Evolutionary conservation across 257 asterid genomes (phyloP).

Genomic region (Penstemon newberryi): DNA sequence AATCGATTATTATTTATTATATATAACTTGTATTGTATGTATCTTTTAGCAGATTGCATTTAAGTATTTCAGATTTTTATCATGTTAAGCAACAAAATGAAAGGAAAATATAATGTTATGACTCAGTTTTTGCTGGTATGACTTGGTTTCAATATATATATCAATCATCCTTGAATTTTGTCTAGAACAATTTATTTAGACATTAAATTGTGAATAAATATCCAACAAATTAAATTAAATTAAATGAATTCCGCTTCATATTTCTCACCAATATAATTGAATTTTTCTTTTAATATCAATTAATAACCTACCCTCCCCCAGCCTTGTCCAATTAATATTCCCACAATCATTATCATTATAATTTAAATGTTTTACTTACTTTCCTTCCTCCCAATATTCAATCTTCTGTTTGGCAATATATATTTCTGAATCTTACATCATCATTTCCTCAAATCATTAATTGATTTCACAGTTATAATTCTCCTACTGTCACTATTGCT

Average conservation of each 20-base stretch:
- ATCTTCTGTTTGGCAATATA: background rate
- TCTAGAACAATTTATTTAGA: background rate
- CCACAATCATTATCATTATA: conserved; percentile 15
- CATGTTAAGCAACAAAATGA: no score
- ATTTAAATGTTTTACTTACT: background rate
- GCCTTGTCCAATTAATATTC: background rate
- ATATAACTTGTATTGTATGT: no score
- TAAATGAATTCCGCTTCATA: background rate
- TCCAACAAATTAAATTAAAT: conserved; percentile 19
- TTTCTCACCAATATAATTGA: conserved; percentile 20
- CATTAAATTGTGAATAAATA: conserved; percentile 21
- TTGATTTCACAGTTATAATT: conserved; percentile 19
- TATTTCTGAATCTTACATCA: conserved; percentile 16
- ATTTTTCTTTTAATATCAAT: conserved; percentile 14
- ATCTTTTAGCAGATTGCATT: no score
- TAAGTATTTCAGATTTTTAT: no score
- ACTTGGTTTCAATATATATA: no score
- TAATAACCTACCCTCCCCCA: background rate
- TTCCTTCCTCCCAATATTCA: background rate
- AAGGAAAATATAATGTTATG: no score
- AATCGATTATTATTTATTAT: no score
- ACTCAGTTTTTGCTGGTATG: no score
- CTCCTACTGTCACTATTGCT: conserved; percentile 12
- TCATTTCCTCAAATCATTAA: conserved; percentile 8
- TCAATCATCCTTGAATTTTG: no score